Conservation (phyloP, 108 stramenopile genomes). For the Nitzschia palea region DNA sequence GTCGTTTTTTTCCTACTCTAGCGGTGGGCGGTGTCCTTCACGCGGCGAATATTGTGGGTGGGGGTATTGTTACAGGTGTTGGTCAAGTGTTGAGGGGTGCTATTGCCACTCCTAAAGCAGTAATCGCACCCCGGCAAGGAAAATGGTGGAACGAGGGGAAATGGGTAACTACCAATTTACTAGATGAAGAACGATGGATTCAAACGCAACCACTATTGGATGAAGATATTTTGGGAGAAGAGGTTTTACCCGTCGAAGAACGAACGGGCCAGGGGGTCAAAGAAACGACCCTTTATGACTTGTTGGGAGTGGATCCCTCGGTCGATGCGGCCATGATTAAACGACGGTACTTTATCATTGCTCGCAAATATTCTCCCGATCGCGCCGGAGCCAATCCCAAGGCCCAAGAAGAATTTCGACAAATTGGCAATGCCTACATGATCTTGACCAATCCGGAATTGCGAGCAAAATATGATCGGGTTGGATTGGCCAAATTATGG, state of each 20-base stretch:
- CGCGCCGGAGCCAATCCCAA: conserved; percentile 54
- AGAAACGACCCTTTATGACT: conserved; percentile 68
- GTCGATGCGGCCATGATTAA: conserved; percentile 76
- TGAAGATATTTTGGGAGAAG: conserved; percentile 59
- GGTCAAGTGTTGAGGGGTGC: conserved; percentile 56
- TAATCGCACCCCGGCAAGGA: conserved; percentile 49
- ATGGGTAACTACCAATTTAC: conserved; percentile 57
- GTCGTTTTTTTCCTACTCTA: too few relatives aligned
- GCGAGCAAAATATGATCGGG: conserved; percentile 61
- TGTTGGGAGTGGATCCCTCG: conserved; percentile 62
- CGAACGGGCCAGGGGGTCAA: conserved; percentile 35
- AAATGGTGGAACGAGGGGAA: conserved; percentile 73
- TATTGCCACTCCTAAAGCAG: conserved; percentile 50
- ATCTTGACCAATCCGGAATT: conserved; percentile 63
- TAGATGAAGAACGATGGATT: conserved; percentile 46
- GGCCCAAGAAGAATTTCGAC: conserved; percentile 66
- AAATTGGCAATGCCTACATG: conserved; percentile 71
- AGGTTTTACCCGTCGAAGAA: conserved; percentile 14
- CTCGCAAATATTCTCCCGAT: conserved; percentile 89
- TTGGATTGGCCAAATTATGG: conserved; percentile 54
- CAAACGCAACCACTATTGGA: conserved; percentile 37
- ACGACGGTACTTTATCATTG: conserved; percentile 86
- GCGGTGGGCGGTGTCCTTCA: conserved; percentile 49
- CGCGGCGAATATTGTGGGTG: conserved; percentile 29
- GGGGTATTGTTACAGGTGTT: conserved; percentile 48